These are phyloP conservation scores for Artemisia argyi DNA, from an alignment of 129 eudicot genomes.

Conservation along the genomic window DNA sequence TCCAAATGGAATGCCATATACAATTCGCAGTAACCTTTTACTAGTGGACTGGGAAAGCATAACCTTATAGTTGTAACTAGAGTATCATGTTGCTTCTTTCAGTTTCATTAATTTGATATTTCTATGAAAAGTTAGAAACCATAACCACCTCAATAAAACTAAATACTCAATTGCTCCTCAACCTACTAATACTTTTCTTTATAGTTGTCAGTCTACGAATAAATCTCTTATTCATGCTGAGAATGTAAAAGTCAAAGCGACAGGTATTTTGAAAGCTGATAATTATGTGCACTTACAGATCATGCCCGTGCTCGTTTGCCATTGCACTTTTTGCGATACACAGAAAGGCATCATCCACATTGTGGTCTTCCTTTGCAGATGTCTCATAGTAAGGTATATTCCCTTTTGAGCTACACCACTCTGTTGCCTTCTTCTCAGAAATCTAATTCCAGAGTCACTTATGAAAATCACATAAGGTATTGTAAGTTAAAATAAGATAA, in stretches of 20 bases:
- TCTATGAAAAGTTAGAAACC: not conserved
- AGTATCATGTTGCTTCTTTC: not conserved
- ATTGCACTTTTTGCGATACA: conserved; percentile 74
- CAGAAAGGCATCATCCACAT: conserved; percentile 78
- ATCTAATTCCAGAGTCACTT: conserved; percentile 42
- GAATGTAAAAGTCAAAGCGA: not conserved
- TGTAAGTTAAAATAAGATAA: not conserved
- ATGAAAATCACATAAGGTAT: not conserved
- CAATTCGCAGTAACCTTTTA: no score
- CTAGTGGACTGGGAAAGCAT: not conserved
- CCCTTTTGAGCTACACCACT: conserved; percentile 92
- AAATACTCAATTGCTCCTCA: not conserved
- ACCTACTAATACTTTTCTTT: not conserved
- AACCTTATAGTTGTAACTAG: not conserved
- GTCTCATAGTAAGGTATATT: conserved; percentile 89
- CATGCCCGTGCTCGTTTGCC: conserved; percentile 80
- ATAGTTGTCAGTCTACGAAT: not conserved
- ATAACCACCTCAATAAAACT: not conserved
- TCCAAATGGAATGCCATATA: no score
- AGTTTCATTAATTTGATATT: not conserved
- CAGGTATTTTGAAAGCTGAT: not conserved
- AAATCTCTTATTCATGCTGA: not conserved
- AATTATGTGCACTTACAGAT: conserved; percentile 58
- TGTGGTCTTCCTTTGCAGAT: conserved; percentile 86
- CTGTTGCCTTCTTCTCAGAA: conserved; percentile 76